Percentiles rank a stretch among this genome's conserved stretches.
These are phyloP conservation scores for Glonium stellatum DNA, from an alignment of 495 filamentous ascomycete genomes.

Conservation along the genomic window DNA sequence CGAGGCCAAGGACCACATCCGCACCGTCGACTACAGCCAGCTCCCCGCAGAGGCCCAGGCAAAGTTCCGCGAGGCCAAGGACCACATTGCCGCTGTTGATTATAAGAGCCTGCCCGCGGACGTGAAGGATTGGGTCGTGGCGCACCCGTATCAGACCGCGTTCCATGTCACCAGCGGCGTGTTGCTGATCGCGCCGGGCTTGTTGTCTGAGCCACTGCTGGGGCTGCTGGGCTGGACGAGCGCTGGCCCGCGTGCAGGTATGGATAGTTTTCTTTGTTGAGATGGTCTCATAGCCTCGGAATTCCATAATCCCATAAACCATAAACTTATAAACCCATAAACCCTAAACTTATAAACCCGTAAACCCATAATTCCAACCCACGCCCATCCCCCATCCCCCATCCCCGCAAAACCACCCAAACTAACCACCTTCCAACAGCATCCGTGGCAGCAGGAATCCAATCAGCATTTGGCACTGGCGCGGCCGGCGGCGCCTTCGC, in stretches of 20 bases:
- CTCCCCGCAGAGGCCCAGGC: not conserved
- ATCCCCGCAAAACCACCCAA: too few relatives aligned
- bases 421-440: not conserved
- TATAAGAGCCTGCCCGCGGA: not conserved
- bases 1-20: too few relatives aligned
- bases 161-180: conserved; percentile 18
- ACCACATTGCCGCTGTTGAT: not conserved
- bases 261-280: too few relatives aligned
- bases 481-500: conserved; percentile 5
- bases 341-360: too few relatives aligned
- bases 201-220: conserved; percentile 6
- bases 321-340: too few relatives aligned
- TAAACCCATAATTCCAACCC: too few relatives aligned
- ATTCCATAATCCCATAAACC: too few relatives aligned
- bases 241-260: conserved; percentile 13
- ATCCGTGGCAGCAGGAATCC: not conserved
- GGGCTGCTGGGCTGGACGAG: conserved; percentile 5
- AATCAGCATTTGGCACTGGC: not conserved
- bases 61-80: not conserved
- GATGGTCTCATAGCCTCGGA: too few relatives aligned
- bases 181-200: conserved; percentile 7
- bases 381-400: too few relatives aligned
- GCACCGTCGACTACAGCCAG: too few relatives aligned
- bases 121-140: conserved; percentile 6
- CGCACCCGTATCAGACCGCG: conserved; percentile 10